phyloP scores from a whole-genome alignment of 352 stramenopile genomes.

The Phytopythium kandeliae region DNA sequence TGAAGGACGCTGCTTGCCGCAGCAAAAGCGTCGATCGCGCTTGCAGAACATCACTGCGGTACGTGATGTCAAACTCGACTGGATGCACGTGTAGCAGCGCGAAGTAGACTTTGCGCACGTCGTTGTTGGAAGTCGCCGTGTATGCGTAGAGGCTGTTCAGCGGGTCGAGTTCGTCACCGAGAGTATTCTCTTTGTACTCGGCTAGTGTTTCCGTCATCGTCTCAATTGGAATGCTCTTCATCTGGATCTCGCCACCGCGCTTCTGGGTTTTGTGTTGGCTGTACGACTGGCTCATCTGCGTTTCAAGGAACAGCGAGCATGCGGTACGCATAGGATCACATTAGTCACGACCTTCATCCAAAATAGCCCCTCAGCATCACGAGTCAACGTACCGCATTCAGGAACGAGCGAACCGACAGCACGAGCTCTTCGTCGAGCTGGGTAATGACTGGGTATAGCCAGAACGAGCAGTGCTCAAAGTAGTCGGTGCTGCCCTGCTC shows the following conservation, averaged over 20 bases:
- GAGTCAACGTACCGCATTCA: conserved; percentile 43
- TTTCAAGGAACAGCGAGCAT: neutral
- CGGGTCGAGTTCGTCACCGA: conserved; percentile 73
- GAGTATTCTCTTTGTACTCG: conserved; percentile 76
- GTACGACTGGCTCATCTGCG: conserved; percentile 57
- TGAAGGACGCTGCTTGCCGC: conserved; percentile 49
- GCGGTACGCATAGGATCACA: neutral
- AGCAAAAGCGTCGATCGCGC: conserved; percentile 48
- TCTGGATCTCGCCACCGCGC: conserved; percentile 65
- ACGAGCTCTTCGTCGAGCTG: conserved; percentile 85
- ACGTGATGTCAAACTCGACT: conserved; percentile 87
- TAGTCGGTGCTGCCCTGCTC: conserved; percentile 87
- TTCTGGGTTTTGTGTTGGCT: conserved; percentile 64
- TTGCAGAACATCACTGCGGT: conserved; percentile 83
- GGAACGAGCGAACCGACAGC: conserved; percentile 65
- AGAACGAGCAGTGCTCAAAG: conserved; percentile 87
- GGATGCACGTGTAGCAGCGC: conserved; percentile 83
- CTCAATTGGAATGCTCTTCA: conserved; percentile 80
- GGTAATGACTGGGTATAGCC: conserved; percentile 78
- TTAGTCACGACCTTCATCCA: neutral
- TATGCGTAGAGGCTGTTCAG: conserved; percentile 64
- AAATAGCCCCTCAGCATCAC: neutral
- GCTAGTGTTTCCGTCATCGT: conserved; percentile 68
- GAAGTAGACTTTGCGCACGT: conserved; percentile 86
- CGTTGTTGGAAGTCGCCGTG: conserved; percentile 55